Evolutionary conservation across 2,329 filamentous ascomycete species (phyloP).

Genomic region (Graphiopsis chlorocephala): DNA sequence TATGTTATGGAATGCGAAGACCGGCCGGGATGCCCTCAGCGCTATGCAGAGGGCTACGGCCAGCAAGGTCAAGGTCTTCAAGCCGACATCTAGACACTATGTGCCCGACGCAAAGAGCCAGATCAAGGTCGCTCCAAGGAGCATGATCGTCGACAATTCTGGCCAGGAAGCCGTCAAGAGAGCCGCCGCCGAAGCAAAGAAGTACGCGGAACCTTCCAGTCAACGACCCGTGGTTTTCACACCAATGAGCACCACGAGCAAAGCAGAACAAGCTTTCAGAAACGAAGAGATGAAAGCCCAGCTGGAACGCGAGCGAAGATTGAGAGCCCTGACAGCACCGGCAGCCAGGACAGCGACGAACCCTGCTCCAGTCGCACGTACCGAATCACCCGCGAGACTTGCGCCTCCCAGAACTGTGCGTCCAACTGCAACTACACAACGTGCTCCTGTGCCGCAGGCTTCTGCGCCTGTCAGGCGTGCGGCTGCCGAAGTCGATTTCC

Average conservation of each 20-base stretch:
- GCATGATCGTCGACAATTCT: constrained; percentile 11
- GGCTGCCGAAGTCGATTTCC: background rate
- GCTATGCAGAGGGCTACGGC: constrained; percentile 12
- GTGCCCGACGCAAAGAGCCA: constrained; percentile 7
- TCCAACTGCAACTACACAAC: background rate
- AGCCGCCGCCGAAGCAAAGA: constrained; percentile 12
- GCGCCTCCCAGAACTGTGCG: background rate
- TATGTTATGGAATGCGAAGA: constrained; percentile 12
- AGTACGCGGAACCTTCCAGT: background rate
- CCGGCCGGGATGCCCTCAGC: constrained; percentile 2
- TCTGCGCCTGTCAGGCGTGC: background rate
- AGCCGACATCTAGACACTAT: background rate
- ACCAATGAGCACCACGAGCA: background rate
- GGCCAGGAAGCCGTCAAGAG: constrained; percentile 2
- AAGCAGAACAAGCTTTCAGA: constrained; percentile 3
- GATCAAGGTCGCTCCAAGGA: constrained; percentile 10
- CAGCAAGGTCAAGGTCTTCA: background rate
- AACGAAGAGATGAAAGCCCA: constrained; percentile 6
- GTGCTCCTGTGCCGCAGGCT: background rate
- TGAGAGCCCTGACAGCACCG: background rate
- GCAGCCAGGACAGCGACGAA: background rate
- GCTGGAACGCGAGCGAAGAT: background rate
- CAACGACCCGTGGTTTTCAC: background rate
- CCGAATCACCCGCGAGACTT: background rate
- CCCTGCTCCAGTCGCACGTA: background rate